A percentile compares a stretch with the other conserved stretches of the same genome.
Conservation (phyloP, 2,329 filamentous ascomycete genomes). For the Pyrenophora seminiperda region DNA sequence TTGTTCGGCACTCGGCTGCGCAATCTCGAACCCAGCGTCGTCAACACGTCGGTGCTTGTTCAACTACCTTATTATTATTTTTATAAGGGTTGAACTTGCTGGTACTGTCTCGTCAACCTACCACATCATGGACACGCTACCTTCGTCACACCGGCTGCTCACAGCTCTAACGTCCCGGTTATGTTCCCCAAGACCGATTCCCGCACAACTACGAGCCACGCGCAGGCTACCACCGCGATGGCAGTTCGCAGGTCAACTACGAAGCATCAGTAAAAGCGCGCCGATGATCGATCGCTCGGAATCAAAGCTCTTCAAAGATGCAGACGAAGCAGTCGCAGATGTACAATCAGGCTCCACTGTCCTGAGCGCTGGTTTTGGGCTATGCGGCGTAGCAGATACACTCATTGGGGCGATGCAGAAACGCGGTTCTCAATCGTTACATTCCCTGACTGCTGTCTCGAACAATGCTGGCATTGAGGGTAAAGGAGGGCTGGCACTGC, state of each 20-base stretch:
- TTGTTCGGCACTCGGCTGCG: conserved; percentile 5
- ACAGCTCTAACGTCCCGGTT: conserved; percentile 36
- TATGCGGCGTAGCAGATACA: conserved; percentile 48
- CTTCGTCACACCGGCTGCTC: conserved; percentile 38
- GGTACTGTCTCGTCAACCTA: neutral
- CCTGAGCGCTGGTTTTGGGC: conserved; percentile 47
- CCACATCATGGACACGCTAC: conserved; percentile 37
- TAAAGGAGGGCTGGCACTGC: conserved; percentile 66
- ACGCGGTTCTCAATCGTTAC: conserved; percentile 38
- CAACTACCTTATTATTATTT: conserved; percentile 5
- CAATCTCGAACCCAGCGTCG: neutral
- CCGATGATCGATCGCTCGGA: conserved; percentile 43
- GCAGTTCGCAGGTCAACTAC: conserved; percentile 29
- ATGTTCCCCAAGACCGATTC: conserved; percentile 32
- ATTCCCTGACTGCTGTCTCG: conserved; percentile 71
- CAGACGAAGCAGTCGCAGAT: conserved; percentile 47
- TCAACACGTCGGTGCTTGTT: conserved; percentile 7
- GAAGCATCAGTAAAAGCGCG: conserved; percentile 33
- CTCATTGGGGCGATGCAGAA: conserved; percentile 45
- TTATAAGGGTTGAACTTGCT: conserved; percentile 3
- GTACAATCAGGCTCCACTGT: conserved; percentile 45
- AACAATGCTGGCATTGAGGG: conserved; percentile 79
- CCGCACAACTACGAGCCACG: conserved; percentile 34
- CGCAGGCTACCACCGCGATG: conserved; percentile 27
- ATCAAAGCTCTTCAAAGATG: conserved; percentile 46